A percentile compares a stretch with the other conserved stretches of the same genome.
phyloP scores from a whole-genome alignment of 768 basidiomycete genomes.

The Leccinum arenicola region DNA sequence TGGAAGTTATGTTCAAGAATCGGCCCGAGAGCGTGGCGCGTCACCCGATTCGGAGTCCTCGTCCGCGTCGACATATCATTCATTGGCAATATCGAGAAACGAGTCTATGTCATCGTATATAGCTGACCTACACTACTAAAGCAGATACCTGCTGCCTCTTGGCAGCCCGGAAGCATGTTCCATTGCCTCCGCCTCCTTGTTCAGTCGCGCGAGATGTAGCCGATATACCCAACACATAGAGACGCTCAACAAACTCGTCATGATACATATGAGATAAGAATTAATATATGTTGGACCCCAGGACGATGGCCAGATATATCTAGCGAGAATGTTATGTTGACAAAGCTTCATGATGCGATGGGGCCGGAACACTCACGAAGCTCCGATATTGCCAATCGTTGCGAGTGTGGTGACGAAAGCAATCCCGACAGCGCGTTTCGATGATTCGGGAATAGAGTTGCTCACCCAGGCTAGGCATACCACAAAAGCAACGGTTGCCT shows the following conservation, averaged over 20 bases:
- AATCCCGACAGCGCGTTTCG: slow-evolving; percentile 82
- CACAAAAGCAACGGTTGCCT: slow-evolving; percentile 67
- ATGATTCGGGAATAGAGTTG: slow-evolving; percentile 67
- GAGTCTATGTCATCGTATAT: background rate
- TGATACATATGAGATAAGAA: slow-evolving; percentile 74
- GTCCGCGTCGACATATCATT: background rate
- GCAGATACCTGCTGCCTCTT: slow-evolving; percentile 44
- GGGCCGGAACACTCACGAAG: slow-evolving; percentile 53
- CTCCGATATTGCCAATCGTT: slow-evolving; percentile 77
- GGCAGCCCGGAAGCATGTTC: slow-evolving; percentile 36
- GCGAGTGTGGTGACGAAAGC: slow-evolving; percentile 78
- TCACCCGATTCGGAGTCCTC: too few species aligned
- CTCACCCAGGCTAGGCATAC: slow-evolving; percentile 54
- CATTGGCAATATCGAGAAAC: background rate
- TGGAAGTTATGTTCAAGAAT: background rate
- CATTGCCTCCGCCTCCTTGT: slow-evolving; percentile 35
- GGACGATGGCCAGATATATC: slow-evolving; percentile 60
- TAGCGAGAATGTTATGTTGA: slow-evolving; percentile 16
- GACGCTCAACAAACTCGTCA: slow-evolving; percentile 48
- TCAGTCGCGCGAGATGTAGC: slow-evolving; percentile 39
- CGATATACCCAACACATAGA: slow-evolving; percentile 49
- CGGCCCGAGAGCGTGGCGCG: too few species aligned
- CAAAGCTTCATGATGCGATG: background rate
- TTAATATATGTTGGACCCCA: slow-evolving; percentile 71
- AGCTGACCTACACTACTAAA: slow-evolving; percentile 27